Percentiles rank a stretch among this genome's conserved stretches.
phyloP scores from a whole-genome alignment of 768 basidiomycete genomes.

The Suillus plorans region DNA sequence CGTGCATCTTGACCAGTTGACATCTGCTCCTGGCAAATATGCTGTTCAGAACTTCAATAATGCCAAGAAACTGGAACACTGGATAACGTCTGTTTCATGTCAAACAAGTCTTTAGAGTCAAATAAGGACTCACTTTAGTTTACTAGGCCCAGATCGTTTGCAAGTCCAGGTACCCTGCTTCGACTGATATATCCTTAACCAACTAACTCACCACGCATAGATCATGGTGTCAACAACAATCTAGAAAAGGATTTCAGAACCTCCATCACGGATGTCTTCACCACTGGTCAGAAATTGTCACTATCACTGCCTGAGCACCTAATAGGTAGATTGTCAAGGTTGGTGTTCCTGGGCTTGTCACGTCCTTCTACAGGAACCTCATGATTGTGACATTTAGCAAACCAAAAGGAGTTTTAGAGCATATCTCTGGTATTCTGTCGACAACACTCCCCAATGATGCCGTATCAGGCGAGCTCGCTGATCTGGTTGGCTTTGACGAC shows the following conservation, averaged over 20 bases:
- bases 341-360: background rate
- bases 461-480: slow-evolving; percentile 75
- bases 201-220: background rate
- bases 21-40: background rate
- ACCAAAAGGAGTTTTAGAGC: slow-evolving; percentile 10
- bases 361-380: background rate
- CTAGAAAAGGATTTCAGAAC: background rate
- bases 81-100: slow-evolving; percentile 1
- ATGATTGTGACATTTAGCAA: background rate
- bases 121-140: background rate
- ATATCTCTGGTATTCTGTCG: slow-evolving; percentile 41
- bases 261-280: background rate
- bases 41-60: background rate
- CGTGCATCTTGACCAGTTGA: background rate
- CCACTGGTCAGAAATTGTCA: background rate
- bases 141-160: background rate
- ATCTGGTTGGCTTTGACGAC: slow-evolving; percentile 84
- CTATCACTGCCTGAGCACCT: background rate
- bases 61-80: background rate
- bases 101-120: background rate
- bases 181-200: background rate
- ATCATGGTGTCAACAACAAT: background rate
- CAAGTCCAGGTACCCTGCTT: background rate
- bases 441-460: slow-evolving; percentile 59
- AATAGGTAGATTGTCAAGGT: slow-evolving; percentile 2